Base-by-base conservation (phyloP, 148 eudicot genomes). In the Heliosperma pusillum region DNA sequence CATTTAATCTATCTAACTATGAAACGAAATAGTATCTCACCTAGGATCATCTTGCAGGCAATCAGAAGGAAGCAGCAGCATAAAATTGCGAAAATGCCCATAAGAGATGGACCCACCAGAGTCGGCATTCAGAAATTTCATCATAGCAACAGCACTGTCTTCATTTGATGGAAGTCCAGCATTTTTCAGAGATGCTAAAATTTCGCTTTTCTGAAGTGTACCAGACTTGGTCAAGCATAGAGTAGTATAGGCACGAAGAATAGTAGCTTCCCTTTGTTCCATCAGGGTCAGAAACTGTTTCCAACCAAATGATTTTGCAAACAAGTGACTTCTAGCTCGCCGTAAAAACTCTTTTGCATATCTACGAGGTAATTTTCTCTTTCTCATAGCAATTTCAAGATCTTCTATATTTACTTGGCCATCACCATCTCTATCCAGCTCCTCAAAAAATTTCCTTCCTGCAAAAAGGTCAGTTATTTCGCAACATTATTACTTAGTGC, bases 151-250 rank as follows among this genome's bases (percentile, higher is more conserved):
- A 80, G 99, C 99, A 85, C 90, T 89, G 74, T 92, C 97, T 83
- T 95, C 97, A 73, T 90, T 95, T 29, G 99, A 93, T 70, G 99
- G 99, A 78, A 95, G 99, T 70, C 97, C 94, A 15, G 97, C 97
- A 85, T 92, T 90, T 78, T 88, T 78, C 13, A 95, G 82, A 27
- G 99, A 92, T 36, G 96, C 88, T 81, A 95, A 71, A 64, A 95
- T 86, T 85, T 95, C 97, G 78, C 94, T 92, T 82, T 92, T 95
- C 81, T 95, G 84, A 69, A 95, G 83, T 60, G 96, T 95, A 65
- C 99, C 97, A 64, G 97, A 92, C 86, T 95, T 92, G 86, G 89
- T 95, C 85, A 95, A 84, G 83, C 97, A 90, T 29, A 95, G 89
- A 80, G 97, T 85, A 19, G 99, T 95, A 87, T 90, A 95, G 71